Base-by-base conservation (phyloP, 108 stramenopile species). In the Nitzschia palea region DNA sequence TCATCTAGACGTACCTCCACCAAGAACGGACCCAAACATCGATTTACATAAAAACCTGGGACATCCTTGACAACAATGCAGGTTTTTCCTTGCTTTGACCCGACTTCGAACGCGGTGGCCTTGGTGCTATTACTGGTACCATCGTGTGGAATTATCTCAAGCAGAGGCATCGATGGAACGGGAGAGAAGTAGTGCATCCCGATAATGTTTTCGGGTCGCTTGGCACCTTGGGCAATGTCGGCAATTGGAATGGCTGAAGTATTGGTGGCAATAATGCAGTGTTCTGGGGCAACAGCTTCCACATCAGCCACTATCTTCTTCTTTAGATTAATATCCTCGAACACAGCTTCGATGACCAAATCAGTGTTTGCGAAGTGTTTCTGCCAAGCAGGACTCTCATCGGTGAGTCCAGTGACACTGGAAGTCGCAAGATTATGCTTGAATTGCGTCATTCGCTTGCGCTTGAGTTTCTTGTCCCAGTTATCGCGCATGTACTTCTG, bases 161-260 rank as follows among this genome's bases (percentile, higher is more conserved):
- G 80, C 47, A 99, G 78, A 5, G 98, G 98, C 99, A 99, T 99
- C 34, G 74, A 74, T n/a, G 96, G 96, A 47, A 99, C 99, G 5
- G 99, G 99, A 28, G 88, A 91, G 80, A 99, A 99, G 80, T 99
- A 99, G 80, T 99, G 99, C 98, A 99, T 98, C 55, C 99, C 99
- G 22, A 98, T 83, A 42, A 99, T 88, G 60, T 95, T 93, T 63
- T 96, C 85, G 29, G 96, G 95, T 44, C 97, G 85, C 67, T 76
- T 82, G 53, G 96, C 85, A 10, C 92, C 97, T 57, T 91, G 80
- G 54, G 98, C 99, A 74, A 99, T 97, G 29, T 86, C 86, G 20
- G 86, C 87, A 70, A 99, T 99, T 9, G 99, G 99, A 58, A 99
- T 97, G 10, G 99, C 99, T 30, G 89, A 91, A 18, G 99, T 99